Evolutionary conservation across 1,139 yeast genomes (phyloP), one percentile per base, ranked within the genome.

Genomic region (Ogataea hybrid): DNA sequence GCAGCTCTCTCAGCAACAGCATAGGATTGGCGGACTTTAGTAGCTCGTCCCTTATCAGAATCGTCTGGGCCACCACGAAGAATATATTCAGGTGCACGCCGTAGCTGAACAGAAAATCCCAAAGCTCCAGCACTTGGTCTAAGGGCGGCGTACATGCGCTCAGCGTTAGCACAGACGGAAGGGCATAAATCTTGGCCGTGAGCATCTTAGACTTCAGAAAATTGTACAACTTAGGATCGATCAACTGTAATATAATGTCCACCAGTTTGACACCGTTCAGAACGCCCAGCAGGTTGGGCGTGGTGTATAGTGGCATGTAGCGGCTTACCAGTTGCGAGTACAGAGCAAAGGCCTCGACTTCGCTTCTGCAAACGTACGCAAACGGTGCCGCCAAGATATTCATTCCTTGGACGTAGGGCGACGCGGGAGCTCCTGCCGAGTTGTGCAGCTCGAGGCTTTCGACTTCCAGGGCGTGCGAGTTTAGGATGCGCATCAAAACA

Each of bases 21-120:
- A 88, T 88, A 15, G 96, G 97, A 48, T 71, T 84, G 21, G 64
- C 64, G 6, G 84, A 73, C 16, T 67, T 65, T 46, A 89, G 62
- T 12, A 89, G 65, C 33, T 71, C 67, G 5, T 80, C 73, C 41
- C 97, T 67, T 50, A 84, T 81, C 39, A 83, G 69, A 11, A 86
- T 80, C 34, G 89, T 67, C 61, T 88, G 95, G 0, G 97, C 95
- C 14, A 89, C 89, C 9, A 89, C 79, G 53, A 89, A 85, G 27
- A 90, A 67, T 23, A 90, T 75, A 62, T 89, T 89, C 81, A 89
- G 75, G 59, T 90, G 96, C 22, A 86, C 78, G 0, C 97, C 97
- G 57, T 87, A 89, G 3, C 97, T 95, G 62, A 89, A 84, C 56
- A 88, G 65, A 51, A 88, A 84, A 61, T 89, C 97, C 97, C 97